Percentiles rank a stretch among this genome's conserved stretches.
phyloP scores from a whole-genome alignment of 2,329 filamentous ascomycete species.

The Cladosporium colombiae region DNA sequence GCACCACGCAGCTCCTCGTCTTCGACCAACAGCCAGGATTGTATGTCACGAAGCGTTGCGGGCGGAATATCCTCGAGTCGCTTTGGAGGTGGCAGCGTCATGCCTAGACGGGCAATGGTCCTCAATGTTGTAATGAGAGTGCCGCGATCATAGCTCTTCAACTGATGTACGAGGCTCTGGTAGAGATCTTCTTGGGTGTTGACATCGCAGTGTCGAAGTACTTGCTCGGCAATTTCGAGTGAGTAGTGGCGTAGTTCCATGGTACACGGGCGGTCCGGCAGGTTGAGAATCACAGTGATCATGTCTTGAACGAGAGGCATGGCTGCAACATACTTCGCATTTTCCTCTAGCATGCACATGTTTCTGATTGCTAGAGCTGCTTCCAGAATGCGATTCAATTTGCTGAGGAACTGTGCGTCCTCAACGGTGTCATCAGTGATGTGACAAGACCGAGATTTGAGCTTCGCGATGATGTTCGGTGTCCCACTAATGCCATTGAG shows the following conservation, averaged over 20 bases:
- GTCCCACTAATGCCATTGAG: slow-evolving; percentile 69
- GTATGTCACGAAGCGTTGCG: slow-evolving; percentile 65
- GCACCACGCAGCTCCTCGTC: slow-evolving; percentile 89
- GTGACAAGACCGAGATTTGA: slow-evolving; percentile 59
- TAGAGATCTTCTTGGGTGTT: slow-evolving; percentile 77
- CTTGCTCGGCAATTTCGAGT: slow-evolving; percentile 86
- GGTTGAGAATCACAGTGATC: slow-evolving; percentile 75
- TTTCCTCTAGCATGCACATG: slow-evolving; percentile 91
- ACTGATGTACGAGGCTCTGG: slow-evolving; percentile 63
- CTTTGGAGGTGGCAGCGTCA: slow-evolving; percentile 80
- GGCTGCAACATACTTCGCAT: slow-evolving; percentile 77
- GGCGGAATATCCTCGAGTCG: slow-evolving; percentile 70
- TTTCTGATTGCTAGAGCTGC: slow-evolving; percentile 87
- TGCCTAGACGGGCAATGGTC: slow-evolving; percentile 82
- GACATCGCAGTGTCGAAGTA: slow-evolving; percentile 78
- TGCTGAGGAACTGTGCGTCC: slow-evolving; percentile 68
- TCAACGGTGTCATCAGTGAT: slow-evolving; percentile 69
- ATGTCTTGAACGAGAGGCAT: slow-evolving; percentile 77
- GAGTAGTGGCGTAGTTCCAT: slow-evolving; percentile 88
- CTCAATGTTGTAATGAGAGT: slow-evolving; percentile 77
- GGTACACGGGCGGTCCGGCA: slow-evolving; percentile 70
- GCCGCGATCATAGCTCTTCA: slow-evolving; percentile 69
- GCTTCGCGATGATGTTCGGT: slow-evolving; percentile 69
- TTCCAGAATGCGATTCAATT: slow-evolving; percentile 77
- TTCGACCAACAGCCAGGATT: slow-evolving; percentile 74